phyloP scores from a whole-genome alignment of 495 filamentous ascomycete species.

The Penicillium robsamsonii region DNA sequence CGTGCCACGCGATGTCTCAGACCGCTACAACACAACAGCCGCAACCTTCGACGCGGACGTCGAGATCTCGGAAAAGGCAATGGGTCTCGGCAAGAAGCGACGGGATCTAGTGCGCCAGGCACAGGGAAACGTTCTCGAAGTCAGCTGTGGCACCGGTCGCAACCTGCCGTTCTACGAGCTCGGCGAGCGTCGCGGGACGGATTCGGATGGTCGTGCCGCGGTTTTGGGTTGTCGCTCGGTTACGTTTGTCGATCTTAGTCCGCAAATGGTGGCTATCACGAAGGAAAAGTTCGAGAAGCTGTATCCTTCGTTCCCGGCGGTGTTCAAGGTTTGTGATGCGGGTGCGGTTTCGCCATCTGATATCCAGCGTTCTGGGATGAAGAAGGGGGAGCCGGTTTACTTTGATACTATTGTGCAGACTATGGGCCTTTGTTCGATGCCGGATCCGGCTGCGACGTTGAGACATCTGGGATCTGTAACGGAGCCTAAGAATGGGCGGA shows the following conservation, averaged over 20 bases:
- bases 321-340: conserved; percentile 47
- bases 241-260: conserved; percentile 65
- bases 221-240: conserved; percentile 45
- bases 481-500: conserved; percentile 58
- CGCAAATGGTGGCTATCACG: conserved; percentile 61
- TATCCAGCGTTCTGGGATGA: not conserved
- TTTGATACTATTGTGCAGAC: conserved; percentile 92
- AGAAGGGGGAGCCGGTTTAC: conserved; percentile 9
- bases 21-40: conserved; percentile 57
- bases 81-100: conserved; percentile 62
- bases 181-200: conserved; percentile 65
- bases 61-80: conserved; percentile 61
- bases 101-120: conserved; percentile 58
- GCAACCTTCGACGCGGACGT: conserved; percentile 62
- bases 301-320: conserved; percentile 45
- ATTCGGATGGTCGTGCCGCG: conserved; percentile 48
- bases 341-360: conserved; percentile 19
- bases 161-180: conserved; percentile 74
- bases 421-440: conserved; percentile 88
- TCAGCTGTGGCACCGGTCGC: conserved; percentile 86
- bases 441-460: conserved; percentile 67
- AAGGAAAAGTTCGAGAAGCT: conserved; percentile 55
- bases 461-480: conserved; percentile 44
- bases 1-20: conserved; percentile 51
- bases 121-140: conserved; percentile 80